Conservation (phyloP, 2,329 filamentous ascomycete species). For the Xylariaceae sp. region DNA sequence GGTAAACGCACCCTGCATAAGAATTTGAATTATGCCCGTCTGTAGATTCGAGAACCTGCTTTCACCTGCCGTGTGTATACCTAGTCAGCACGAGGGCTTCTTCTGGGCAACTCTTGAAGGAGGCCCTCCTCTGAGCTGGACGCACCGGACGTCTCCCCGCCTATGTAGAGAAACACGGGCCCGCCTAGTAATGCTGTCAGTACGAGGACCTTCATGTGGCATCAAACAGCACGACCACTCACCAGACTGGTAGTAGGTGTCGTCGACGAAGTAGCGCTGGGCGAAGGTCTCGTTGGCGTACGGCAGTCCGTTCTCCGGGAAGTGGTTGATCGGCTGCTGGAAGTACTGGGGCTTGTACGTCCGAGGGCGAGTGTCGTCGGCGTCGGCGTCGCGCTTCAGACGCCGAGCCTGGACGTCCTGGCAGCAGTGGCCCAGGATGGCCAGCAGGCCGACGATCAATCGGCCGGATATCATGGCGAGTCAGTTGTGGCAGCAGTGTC, state of each 20-base stretch:
- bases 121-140: too few species aligned
- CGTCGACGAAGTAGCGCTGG: constrained; percentile 48
- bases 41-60: constrained; percentile 21
- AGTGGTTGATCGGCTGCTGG: constrained; percentile 35
- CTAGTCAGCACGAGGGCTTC: constrained; percentile 1
- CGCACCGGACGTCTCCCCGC: constrained; percentile 24
- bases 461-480: constrained; percentile 10
- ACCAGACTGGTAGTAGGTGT: constrained; percentile 42
- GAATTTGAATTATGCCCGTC: constrained; percentile 39
- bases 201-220: neutral
- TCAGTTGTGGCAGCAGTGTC: neutral
- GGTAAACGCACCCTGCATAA: constrained; percentile 34
- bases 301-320: constrained; percentile 28
- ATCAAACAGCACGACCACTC: too few species aligned
- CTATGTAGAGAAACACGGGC: constrained; percentile 28
- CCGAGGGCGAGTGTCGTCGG: constrained; percentile 13
- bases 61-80: neutral
- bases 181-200: constrained; percentile 30
- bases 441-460: constrained; percentile 11
- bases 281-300: constrained; percentile 42
- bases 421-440: constrained; percentile 3
- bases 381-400: constrained; percentile 12
- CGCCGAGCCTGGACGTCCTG: constrained; percentile 8
- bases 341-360: constrained; percentile 23
- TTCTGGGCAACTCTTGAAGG: too few species aligned